Evolutionary conservation across 345 rosid genomes (phyloP).

Genomic region (Aurinia saxatilis): DNA sequence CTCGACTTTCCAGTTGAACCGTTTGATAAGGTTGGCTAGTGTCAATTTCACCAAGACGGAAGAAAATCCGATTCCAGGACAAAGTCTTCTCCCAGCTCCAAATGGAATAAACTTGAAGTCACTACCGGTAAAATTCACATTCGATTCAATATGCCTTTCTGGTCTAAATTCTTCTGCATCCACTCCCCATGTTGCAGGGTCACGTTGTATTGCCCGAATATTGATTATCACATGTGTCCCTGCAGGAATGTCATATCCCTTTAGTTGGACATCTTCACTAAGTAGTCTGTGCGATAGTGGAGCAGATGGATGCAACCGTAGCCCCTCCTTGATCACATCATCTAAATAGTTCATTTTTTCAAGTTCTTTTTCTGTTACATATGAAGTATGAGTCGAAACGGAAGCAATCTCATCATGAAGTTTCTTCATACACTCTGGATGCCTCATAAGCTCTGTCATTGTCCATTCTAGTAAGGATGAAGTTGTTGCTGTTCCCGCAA

Average conservation of each 20-base stretch:
- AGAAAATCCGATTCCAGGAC: background rate
- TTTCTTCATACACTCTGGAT: conserved; percentile 18
- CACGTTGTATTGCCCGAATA: conserved; percentile 23
- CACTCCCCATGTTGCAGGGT: conserved; percentile 34
- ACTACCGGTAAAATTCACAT: background rate
- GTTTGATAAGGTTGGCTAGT: background rate
- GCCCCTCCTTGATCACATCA: conserved; percentile 25
- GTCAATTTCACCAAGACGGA: background rate
- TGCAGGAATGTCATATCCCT: conserved; percentile 16
- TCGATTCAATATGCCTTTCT: background rate
- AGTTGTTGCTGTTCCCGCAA: conserved; percentile 24
- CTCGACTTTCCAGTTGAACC: background rate
- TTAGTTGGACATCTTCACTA: conserved; percentile 5
- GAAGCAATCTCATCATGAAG: conserved; percentile 14
- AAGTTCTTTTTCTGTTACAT: conserved; percentile 14
- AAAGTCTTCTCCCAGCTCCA: background rate
- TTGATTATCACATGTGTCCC: conserved; percentile 24
- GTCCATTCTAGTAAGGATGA: conserved; percentile 26
- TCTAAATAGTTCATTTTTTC: conserved; percentile 9
- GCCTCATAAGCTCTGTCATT: conserved; percentile 29
- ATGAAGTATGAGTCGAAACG: background rate
- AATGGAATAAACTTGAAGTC: background rate
- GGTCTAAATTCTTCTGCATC: conserved; percentile 39
- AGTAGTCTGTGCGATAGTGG: conserved; percentile 9
- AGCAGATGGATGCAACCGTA: conserved; percentile 24